Evolutionary conservation across 2,329 filamentous ascomycete genomes (phyloP).

Genomic region (Ophiocordyceps australis): DNA sequence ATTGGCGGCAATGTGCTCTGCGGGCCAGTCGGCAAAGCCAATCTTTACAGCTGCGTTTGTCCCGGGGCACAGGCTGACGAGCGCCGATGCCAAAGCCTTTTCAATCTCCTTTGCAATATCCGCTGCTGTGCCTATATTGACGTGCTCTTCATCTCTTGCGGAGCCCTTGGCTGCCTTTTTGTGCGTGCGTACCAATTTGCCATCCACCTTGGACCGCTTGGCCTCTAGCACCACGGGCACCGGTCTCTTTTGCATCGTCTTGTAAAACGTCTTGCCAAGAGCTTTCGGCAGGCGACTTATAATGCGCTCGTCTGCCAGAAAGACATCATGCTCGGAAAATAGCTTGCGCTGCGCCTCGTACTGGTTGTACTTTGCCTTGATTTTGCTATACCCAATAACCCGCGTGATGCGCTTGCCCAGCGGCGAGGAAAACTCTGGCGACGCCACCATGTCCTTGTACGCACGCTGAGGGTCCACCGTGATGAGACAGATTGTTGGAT

Average conservation of each 20-base stretch:
- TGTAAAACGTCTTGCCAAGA: constrained; percentile 88
- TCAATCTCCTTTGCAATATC: constrained; percentile 68
- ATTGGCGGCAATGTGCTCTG: constrained; percentile 67
- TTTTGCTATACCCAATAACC: constrained; percentile 67
- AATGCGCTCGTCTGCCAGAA: constrained; percentile 83
- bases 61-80: constrained; percentile 62
- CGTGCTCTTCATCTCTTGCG: constrained; percentile 7
- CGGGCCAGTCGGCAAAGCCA: constrained; percentile 54
- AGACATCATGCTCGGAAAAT: constrained; percentile 73
- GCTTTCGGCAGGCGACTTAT: constrained; percentile 52
- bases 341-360: constrained; percentile 81
- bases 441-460: constrained; percentile 77
- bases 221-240: constrained; percentile 60
- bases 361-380: constrained; percentile 66
- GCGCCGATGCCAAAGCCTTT: constrained; percentile 56
- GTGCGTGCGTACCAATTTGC: constrained; percentile 37
- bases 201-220: constrained; percentile 40
- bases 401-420: constrained; percentile 51
- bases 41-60: constrained; percentile 69
- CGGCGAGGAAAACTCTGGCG: constrained; percentile 49
- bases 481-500: constrained; percentile 65
- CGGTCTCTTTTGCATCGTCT: constrained; percentile 64
- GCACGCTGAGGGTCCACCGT: constrained; percentile 63
- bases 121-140: constrained; percentile 33
- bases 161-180: constrained; percentile 26